phyloP scores from a whole-genome alignment of 192 early-diverging fungal genomes.

The Kickxella alabastrina region DNA sequence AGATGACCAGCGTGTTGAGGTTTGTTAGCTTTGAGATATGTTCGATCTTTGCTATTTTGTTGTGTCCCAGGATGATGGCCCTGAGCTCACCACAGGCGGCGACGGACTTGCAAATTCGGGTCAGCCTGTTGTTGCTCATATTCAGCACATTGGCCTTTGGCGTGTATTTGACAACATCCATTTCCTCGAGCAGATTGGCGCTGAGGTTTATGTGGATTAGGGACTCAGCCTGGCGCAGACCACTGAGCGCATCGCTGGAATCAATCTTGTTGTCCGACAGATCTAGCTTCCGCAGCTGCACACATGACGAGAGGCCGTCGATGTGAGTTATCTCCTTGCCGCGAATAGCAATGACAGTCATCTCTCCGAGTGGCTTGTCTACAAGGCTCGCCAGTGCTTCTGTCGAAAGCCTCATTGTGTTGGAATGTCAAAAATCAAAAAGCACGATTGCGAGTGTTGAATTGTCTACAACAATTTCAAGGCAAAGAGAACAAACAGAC shows the following conservation, averaged over 20 bases:
- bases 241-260: constrained; percentile 52
- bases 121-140: constrained; percentile 64
- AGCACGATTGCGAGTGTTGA: neutral
- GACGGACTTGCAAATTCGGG: constrained; percentile 57
- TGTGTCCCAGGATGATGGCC: constrained; percentile 77
- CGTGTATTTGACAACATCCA: constrained; percentile 10
- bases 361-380: constrained; percentile 18
- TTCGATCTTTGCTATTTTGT: constrained; percentile 64
- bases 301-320: constrained; percentile 64
- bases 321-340: constrained; percentile 61
- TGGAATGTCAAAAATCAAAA: no score
- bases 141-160: constrained; percentile 57
- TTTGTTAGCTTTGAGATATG: constrained; percentile 55
- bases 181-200: constrained; percentile 55
- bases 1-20: constrained; percentile 76
- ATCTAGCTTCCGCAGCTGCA: constrained; percentile 55
- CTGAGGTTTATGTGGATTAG: constrained; percentile 63
- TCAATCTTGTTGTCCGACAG: constrained; percentile 63
- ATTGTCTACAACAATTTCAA: neutral
- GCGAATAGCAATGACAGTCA: constrained; percentile 54
- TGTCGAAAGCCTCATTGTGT: constrained; percentile 36
- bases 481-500: neutral
- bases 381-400: constrained; percentile 13
- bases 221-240: constrained; percentile 50
- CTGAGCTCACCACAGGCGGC: constrained; percentile 60